Conservation (phyloP, 495 filamentous ascomycete genomes). For the Extremus antarcticus region DNA sequence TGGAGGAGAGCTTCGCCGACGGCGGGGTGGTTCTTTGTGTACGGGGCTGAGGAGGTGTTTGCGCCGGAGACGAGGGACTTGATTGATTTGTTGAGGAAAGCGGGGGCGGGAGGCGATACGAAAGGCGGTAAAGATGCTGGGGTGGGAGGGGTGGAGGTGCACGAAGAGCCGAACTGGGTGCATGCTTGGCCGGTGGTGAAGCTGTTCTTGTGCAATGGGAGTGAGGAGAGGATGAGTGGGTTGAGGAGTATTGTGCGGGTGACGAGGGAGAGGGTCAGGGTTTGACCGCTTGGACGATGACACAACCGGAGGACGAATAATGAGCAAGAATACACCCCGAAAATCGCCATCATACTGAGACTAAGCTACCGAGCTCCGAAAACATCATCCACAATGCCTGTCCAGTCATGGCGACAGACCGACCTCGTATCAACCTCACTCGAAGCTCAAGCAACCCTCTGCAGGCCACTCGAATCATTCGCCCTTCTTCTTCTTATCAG, state of each 20-base stretch:
- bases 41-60: slow-evolving; percentile 62
- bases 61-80: slow-evolving; percentile 49
- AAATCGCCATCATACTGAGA: too few relatives aligned
- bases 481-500: too few relatives aligned
- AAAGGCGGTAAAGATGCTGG: background rate
- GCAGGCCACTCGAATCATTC: too few relatives aligned
- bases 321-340: too few relatives aligned
- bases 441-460: too few relatives aligned
- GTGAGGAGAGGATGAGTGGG: slow-evolving; percentile 45
- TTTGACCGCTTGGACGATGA: background rate
- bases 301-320: background rate
- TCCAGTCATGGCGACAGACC: too few relatives aligned
- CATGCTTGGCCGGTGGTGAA: slow-evolving; percentile 72
- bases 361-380: too few relatives aligned
- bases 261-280: slow-evolving; percentile 5
- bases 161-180: slow-evolving; percentile 49
- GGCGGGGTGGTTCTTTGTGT: slow-evolving; percentile 51
- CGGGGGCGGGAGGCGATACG: slow-evolving; percentile 26
- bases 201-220: slow-evolving; percentile 50
- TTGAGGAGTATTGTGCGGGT: slow-evolving; percentile 43
- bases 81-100: slow-evolving; percentile 36
- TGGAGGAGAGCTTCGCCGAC: slow-evolving; percentile 52
- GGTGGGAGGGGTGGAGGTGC: slow-evolving; percentile 28
- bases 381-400: too few relatives aligned
- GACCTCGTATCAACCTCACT: too few relatives aligned